These are phyloP conservation scores for Urtica urens DNA, from an alignment of 306 rosid species.

Conservation along the genomic window DNA sequence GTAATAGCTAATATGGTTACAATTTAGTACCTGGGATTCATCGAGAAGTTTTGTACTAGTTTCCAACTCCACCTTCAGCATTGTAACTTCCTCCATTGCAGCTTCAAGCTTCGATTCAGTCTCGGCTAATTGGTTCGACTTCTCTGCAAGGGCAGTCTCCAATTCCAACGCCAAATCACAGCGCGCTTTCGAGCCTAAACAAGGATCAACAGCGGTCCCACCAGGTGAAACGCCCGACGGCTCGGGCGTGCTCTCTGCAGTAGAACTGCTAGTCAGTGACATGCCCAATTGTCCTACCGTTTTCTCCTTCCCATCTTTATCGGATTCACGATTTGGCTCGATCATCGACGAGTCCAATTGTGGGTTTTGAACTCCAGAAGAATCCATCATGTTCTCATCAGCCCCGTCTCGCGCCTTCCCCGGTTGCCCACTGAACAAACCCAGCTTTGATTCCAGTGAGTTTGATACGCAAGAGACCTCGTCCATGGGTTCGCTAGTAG, in stretches of 20 bases:
- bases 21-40: conserved; percentile 81
- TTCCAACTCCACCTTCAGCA: conserved; percentile 64
- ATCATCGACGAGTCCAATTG: conserved; percentile 81
- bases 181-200: conserved; percentile 43
- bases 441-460: conserved; percentile 68
- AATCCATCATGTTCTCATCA: conserved; percentile 95
- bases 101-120: conserved; percentile 55
- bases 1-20: neutral
- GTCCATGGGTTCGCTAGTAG: conserved; percentile 76
- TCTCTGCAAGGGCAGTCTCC: conserved; percentile 50
- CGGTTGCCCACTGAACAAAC: conserved; percentile 39
- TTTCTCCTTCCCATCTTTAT: conserved; percentile 59
- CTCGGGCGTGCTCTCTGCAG: conserved; percentile 86
- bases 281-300: conserved; percentile 51
- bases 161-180: conserved; percentile 49
- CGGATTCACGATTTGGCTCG: conserved; percentile 61
- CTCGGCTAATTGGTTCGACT: conserved; percentile 52
- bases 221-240: conserved; percentile 47
- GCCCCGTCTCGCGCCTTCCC: conserved; percentile 54
- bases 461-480: conserved; percentile 89
- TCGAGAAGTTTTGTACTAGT: conserved; percentile 70
- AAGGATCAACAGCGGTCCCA: conserved; percentile 33
- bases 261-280: conserved; percentile 84
- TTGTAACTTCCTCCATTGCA: conserved; percentile 55
- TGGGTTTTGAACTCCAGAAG: conserved; percentile 55